Evolutionary conservation across 1,284 basidiomycete genomes (phyloP), one percentile per base, ranked within the genome.

Genomic region (Pseudozyma sp.): DNA sequence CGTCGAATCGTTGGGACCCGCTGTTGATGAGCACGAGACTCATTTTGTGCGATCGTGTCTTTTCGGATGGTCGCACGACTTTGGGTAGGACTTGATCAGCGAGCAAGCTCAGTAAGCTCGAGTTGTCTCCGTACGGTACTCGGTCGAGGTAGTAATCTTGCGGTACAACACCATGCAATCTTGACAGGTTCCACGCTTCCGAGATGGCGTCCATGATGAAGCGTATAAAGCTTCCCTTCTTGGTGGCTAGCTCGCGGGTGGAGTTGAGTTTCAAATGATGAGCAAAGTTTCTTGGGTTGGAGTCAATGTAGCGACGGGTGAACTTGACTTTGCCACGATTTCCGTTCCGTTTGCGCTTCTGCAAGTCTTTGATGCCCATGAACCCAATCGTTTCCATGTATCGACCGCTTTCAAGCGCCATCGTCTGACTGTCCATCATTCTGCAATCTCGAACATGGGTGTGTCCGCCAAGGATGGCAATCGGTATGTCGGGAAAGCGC

Each of bases 221-320:
- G 5, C 79, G 70, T 36, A 79, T 81, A 45, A 73, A 72, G 58
- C 63, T 74, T 18, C 82, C 83, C 18, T 75, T 71, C 45, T 67
- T 57, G 12, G 83, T 84, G 18, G 77, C 77, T n/a, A 84, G 67
- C 48, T 76, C 47, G n/a, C 55, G 49, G 7, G 70, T 45, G 25
- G 56, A 59, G 11, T 45, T 45, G 21, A 84, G 74, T 18, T 59
- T 52, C 5, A 77, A 63, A 31, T 80, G 78, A 47, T 70, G 63
- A 5, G 77, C 73, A 54, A 77, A 86, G 71, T 86, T 83, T n/a
- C 83, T 76, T 4, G 85, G 83, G 73, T 87, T 88, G 25, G 85
- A 85, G 59, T 88, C 87, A 35, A 88, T 80, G 78, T 88, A 88
- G 8, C 86, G 73, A 16, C 87, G 70, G 21, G 85, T 80, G 16